These are phyloP conservation scores for Aspergillus sp. DNA, from an alignment of 2,329 filamentous ascomycete genomes.

Conservation along the genomic window DNA sequence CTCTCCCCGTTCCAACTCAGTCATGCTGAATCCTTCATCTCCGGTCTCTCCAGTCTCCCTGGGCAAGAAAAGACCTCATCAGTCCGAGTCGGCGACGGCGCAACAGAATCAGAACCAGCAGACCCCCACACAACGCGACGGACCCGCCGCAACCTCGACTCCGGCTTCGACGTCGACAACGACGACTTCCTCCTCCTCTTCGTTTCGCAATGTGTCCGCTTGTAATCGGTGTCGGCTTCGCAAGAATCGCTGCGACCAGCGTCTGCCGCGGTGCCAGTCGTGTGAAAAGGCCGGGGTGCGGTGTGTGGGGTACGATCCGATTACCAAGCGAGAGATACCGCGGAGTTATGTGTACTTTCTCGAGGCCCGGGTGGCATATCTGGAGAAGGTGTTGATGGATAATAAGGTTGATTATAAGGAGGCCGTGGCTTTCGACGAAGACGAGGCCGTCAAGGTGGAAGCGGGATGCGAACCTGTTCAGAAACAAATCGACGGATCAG, in stretches of 20 bases:
- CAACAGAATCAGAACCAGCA: slow-evolving; percentile 11
- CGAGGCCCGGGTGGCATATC: slow-evolving; percentile 76
- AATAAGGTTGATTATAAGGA: slow-evolving; percentile 69
- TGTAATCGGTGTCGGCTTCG: slow-evolving; percentile 88
- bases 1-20: slow-evolving; percentile 15
- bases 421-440: slow-evolving; percentile 61
- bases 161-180: slow-evolving; percentile 15
- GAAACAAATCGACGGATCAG: slow-evolving; percentile 1
- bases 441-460: slow-evolving; percentile 28
- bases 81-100: slow-evolving; percentile 13
- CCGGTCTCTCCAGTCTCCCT: slow-evolving; percentile 26
- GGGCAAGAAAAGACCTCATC: slow-evolving; percentile 34
- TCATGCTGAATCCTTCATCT: slow-evolving; percentile 30
- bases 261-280: slow-evolving; percentile 80
- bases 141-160: slow-evolving; percentile 13
- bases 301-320: slow-evolving; percentile 93
- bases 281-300: slow-evolving; percentile 90
- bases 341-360: slow-evolving; percentile 92
- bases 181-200: slow-evolving; percentile 30
- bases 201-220: slow-evolving; percentile 83
- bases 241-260: slow-evolving; percentile 94
- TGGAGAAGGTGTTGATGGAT: slow-evolving; percentile 68
- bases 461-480: slow-evolving; percentile 20
- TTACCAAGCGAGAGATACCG: slow-evolving; percentile 92
- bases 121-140: slow-evolving; percentile 9